These are phyloP conservation scores for Volvox africanus DNA, from an alignment of 139 green algal species.

Conservation along the genomic window DNA sequence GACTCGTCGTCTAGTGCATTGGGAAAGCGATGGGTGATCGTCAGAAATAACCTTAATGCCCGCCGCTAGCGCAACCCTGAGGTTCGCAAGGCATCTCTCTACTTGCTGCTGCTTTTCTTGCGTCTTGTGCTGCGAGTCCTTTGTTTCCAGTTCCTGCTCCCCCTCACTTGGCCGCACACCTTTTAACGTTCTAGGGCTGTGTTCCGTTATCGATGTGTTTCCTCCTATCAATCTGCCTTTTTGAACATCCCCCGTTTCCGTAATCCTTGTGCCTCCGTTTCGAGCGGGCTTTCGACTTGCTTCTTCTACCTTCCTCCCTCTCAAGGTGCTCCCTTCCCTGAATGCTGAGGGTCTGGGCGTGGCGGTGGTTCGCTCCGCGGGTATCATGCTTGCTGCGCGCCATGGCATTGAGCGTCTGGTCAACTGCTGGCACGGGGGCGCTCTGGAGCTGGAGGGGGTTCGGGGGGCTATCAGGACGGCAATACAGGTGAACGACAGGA, in stretches of 20 bases:
- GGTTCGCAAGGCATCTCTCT: no score
- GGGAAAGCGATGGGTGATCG: background rate
- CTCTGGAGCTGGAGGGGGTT: slow-evolving; percentile 69
- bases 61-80: background rate
- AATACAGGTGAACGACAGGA: slow-evolving; percentile 3
- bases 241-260: no score
- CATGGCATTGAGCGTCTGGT: slow-evolving; percentile 86
- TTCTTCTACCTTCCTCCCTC: background rate
- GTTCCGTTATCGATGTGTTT: no score
- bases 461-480: slow-evolving; percentile 29
- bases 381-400: slow-evolving; percentile 73
- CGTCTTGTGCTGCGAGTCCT: background rate
- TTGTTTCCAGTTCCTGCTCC: background rate
- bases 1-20: background rate
- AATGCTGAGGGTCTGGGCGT: slow-evolving; percentile 74
- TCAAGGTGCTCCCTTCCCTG: slow-evolving; percentile 72
- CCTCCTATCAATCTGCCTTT: no score
- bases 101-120: background rate
- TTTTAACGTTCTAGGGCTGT: no score
- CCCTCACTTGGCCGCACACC: background rate
- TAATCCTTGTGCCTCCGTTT: no score
- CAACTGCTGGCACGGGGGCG: slow-evolving; percentile 85
- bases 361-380: slow-evolving; percentile 54
- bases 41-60: background rate
- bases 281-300: no score